These are phyloP conservation scores for Diutina pseudorugosa DNA, from an alignment of 1,139 yeast genomes.

Conservation along the genomic window DNA sequence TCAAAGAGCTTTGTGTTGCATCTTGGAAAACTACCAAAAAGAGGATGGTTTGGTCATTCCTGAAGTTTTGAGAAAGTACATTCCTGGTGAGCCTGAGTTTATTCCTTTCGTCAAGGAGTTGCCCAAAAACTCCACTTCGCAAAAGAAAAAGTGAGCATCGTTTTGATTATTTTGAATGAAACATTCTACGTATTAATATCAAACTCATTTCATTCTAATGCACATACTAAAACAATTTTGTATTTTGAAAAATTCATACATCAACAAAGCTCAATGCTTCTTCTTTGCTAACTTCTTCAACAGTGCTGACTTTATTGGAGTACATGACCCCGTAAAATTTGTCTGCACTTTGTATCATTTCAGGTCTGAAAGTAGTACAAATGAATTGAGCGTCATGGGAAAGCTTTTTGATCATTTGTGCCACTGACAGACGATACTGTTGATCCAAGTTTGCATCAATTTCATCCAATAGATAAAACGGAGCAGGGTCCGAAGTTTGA, in stretches of 20 bases:
- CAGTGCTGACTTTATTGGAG: constrained; percentile 71
- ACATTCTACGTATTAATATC: neutral
- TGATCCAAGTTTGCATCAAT: constrained; percentile 93
- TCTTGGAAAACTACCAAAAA: constrained; percentile 94
- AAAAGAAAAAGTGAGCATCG: constrained; percentile 43
- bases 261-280: constrained; percentile 78
- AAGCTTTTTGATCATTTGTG: constrained; percentile 55
- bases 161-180: neutral
- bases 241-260: neutral
- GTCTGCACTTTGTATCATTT: constrained; percentile 80
- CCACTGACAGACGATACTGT: constrained; percentile 84
- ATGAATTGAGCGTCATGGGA: constrained; percentile 74
- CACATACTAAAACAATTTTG: too few species aligned
- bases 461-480: constrained; percentile 91
- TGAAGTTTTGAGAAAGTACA: constrained; percentile 86
- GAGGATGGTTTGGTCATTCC: constrained; percentile 92
- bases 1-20: constrained; percentile 94
- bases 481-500: constrained; percentile 93
- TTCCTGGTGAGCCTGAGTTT: constrained; percentile 98
- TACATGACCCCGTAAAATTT: constrained; percentile 82
- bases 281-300: constrained; percentile 54
- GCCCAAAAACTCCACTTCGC: constrained; percentile 87
- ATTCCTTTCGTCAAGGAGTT: constrained; percentile 81
- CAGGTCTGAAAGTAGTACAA: constrained; percentile 92
- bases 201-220: too few species aligned